Evolutionary conservation across 2,329 filamentous ascomycete genomes (phyloP).

Genomic region (Xylariaceae sp.): DNA sequence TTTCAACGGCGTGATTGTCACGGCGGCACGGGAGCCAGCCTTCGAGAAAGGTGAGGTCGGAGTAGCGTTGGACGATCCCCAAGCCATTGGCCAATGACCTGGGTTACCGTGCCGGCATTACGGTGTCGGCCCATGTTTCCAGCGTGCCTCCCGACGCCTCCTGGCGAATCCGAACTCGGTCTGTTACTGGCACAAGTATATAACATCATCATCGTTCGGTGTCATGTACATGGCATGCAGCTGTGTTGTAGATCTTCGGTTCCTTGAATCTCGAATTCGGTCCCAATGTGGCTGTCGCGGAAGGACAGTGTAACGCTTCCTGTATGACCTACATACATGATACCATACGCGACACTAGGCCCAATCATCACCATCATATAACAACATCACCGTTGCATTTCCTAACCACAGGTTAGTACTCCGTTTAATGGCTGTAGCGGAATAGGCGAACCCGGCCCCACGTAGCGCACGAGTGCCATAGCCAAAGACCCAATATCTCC

Average conservation of each 20-base stretch:
- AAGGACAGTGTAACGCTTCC: constrained; percentile 22
- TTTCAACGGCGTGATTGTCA: constrained; percentile 18
- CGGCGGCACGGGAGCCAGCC: too few relatives aligned
- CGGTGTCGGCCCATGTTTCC: constrained; percentile 32
- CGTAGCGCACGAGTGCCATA: constrained; percentile 3
- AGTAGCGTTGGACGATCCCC: constrained; percentile 35
- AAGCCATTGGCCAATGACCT: constrained; percentile 39
- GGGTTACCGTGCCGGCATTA: constrained; percentile 34
- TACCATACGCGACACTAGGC: constrained; percentile 21
- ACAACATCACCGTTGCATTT: constrained; percentile 20
- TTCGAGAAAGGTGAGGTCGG: constrained; percentile 28
- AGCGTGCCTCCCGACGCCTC: constrained; percentile 23
- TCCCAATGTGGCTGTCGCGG: constrained; percentile 23
- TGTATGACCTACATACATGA: constrained; percentile 31
- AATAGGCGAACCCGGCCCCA: constrained; percentile 21
- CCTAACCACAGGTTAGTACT: constrained; percentile 19
- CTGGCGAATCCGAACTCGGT: constrained; percentile 28
- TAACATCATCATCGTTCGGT: constrained; percentile 16
- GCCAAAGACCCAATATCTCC: not conserved
- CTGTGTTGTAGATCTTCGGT: constrained; percentile 23
- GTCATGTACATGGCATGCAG: constrained; percentile 22
- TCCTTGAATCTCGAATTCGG: constrained; percentile 24
- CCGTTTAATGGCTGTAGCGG: constrained; percentile 16
- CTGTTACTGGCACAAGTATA: not conserved
- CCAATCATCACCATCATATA: constrained; percentile 18